Evolutionary conservation across 495 filamentous ascomycete species (phyloP).

Genomic region (Aspergillus ellipticus): DNA sequence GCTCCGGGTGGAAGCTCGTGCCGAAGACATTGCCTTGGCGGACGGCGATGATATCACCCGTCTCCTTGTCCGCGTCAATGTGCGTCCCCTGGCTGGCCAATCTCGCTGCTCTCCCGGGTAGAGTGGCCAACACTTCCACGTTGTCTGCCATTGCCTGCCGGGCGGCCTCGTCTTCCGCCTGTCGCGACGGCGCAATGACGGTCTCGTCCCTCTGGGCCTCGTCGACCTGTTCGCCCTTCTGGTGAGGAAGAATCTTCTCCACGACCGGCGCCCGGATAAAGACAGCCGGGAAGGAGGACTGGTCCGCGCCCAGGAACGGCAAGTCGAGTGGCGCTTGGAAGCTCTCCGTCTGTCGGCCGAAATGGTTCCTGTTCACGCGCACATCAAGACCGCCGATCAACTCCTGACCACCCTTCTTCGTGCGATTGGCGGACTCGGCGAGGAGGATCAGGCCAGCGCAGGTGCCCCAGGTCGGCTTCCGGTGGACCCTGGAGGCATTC

Average conservation of each 20-base stretch:
- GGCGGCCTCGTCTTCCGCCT: slow-evolving; percentile 39
- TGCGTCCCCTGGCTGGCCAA: slow-evolving; percentile 37
- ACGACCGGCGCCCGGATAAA: slow-evolving; percentile 96
- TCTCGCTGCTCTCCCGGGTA: slow-evolving; percentile 44
- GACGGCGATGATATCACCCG: slow-evolving; percentile 87
- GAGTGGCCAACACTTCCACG: slow-evolving; percentile 48
- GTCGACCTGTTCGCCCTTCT: slow-evolving; percentile 46
- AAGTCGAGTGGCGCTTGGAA: slow-evolving; percentile 77
- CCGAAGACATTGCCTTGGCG: slow-evolving; percentile 92
- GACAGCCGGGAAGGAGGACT: slow-evolving; percentile 69
- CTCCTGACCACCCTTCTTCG: slow-evolving; percentile 88
- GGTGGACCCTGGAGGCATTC: slow-evolving; percentile 37
- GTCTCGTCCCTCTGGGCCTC: slow-evolving; percentile 54
- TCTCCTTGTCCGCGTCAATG: slow-evolving; percentile 40
- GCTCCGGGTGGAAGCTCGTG: slow-evolving; percentile 94
- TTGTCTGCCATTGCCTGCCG: slow-evolving; percentile 41
- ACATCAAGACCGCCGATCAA: slow-evolving; percentile 91
- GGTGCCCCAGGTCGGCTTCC: slow-evolving; percentile 92
- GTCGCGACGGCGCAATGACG: slow-evolving; percentile 62
- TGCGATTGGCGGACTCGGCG: slow-evolving; percentile 80
- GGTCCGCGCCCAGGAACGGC: slow-evolving; percentile 56
- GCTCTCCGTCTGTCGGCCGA: slow-evolving; percentile 89
- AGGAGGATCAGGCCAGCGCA: slow-evolving; percentile 94
- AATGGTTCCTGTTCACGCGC: slow-evolving; percentile 90
- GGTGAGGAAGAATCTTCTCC: slow-evolving; percentile 67